phyloP scores from a whole-genome alignment of 1,284 basidiomycete genomes.

The Athelia psychrophila region DNA sequence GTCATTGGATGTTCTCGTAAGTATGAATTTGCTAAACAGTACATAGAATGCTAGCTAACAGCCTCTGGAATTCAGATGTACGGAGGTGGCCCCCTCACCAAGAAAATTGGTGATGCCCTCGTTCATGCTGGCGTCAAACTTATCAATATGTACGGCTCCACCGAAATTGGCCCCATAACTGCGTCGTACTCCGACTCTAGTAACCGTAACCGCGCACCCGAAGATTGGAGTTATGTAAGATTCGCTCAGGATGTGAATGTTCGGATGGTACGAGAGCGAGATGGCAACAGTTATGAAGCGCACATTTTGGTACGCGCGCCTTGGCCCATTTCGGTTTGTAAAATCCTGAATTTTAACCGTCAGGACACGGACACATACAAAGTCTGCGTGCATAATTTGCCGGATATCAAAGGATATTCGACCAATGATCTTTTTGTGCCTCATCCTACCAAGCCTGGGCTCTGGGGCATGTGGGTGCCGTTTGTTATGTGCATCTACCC shows the following conservation, averaged over 20 bases:
- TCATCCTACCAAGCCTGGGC: slow-evolving; percentile 14
- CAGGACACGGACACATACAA: slow-evolving; percentile 2
- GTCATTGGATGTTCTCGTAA: slow-evolving; percentile 26
- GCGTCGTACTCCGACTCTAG: slow-evolving; percentile 6
- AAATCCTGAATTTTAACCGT: not conserved
- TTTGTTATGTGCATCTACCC: not conserved
- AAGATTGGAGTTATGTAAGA: slow-evolving; percentile 25
- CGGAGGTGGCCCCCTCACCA: slow-evolving; percentile 24
- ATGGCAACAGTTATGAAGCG: slow-evolving; percentile 37
- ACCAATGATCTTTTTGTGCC: slow-evolving; percentile 13
- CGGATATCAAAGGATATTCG: slow-evolving; percentile 14
- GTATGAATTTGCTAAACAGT: no score
- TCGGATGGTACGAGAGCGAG: slow-evolving; percentile 34
- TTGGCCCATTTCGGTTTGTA: not conserved
- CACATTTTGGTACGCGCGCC: slow-evolving; percentile 33
- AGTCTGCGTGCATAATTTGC: slow-evolving; percentile 13
- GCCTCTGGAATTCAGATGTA: slow-evolving; percentile 21
- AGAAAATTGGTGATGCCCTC: slow-evolving; percentile 24
- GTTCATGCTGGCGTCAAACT: slow-evolving; percentile 25
- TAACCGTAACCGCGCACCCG: not conserved
- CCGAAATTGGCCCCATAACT: slow-evolving; percentile 23
- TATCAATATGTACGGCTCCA: slow-evolving; percentile 27
- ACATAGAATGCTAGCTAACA: not conserved
- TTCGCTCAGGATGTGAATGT: slow-evolving; percentile 23
- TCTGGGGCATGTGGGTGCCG: slow-evolving; percentile 12